Conservation (phyloP, 257 asterid species). For the Paraleonurus japonicus region DNA sequence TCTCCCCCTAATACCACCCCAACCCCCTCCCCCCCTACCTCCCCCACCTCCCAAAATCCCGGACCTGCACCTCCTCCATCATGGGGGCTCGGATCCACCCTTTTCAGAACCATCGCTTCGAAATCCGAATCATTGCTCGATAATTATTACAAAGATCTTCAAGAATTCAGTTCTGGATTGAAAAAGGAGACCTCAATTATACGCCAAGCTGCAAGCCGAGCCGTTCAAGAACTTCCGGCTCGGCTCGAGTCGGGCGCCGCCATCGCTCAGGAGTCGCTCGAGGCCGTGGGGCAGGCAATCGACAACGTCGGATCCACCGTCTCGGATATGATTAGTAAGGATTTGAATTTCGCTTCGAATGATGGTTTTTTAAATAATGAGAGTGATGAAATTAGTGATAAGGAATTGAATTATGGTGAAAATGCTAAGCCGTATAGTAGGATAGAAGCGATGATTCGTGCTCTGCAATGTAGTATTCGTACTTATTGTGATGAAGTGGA, state of each 20-base stretch:
- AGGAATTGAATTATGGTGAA: slow-evolving; percentile 23
- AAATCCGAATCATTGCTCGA: slow-evolving; percentile 73
- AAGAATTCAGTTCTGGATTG: slow-evolving; percentile 71
- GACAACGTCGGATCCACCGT: slow-evolving; percentile 67
- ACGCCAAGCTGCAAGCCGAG: slow-evolving; percentile 75
- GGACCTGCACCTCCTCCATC: slow-evolving; percentile 37
- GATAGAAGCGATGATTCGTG: slow-evolving; percentile 54
- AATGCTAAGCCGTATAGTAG: slow-evolving; percentile 70
- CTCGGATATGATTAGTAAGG: slow-evolving; percentile 65
- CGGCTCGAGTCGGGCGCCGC: slow-evolving; percentile 85
- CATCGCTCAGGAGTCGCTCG: slow-evolving; percentile 80
- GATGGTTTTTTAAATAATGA: slow-evolving; percentile 37
- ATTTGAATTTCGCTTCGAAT: slow-evolving; percentile 43
- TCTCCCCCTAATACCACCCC: slow-evolving; percentile 31
- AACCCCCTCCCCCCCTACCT: slow-evolving; percentile 33
- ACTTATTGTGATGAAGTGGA: slow-evolving; percentile 72
- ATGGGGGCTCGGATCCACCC: slow-evolving; percentile 64
- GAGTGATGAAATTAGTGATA: slow-evolving; percentile 29
- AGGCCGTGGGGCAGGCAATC: slow-evolving; percentile 80
- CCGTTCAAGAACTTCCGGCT: slow-evolving; percentile 66
- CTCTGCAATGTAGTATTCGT: slow-evolving; percentile 55
- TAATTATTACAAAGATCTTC: slow-evolving; percentile 69
- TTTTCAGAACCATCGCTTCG: slow-evolving; percentile 59
- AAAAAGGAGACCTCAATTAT: slow-evolving; percentile 63
- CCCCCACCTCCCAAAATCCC: slow-evolving; percentile 35